phyloP scores from a whole-genome alignment of 129 eudicot genomes.

The Escallonia rubra region DNA sequence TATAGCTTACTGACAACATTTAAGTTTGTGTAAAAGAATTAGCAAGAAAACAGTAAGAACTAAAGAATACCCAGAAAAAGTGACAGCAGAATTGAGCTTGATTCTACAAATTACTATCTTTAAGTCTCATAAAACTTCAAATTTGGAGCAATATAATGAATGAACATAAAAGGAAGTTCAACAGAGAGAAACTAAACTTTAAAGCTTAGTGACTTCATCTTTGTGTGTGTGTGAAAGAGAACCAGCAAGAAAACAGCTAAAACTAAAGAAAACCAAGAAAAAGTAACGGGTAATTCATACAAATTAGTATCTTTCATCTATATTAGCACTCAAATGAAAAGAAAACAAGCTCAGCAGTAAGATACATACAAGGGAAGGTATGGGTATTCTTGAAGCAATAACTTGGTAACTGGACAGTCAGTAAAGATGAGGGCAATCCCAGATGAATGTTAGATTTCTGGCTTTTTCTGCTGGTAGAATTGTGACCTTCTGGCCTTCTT shows the following conservation, averaged over 20 bases:
- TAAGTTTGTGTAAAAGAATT: background rate
- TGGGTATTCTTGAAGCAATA: background rate
- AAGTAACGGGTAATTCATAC: too few relatives aligned
- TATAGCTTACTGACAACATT: too few relatives aligned
- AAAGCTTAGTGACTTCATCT: too few relatives aligned
- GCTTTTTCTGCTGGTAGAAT: background rate
- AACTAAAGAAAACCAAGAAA: too few relatives aligned
- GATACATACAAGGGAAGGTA: conserved; percentile 3
- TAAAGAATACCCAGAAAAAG: background rate
- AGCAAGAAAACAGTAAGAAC: background rate
- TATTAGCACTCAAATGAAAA: too few relatives aligned
- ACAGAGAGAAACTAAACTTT: background rate
- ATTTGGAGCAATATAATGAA: background rate
- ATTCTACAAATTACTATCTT: background rate
- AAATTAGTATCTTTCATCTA: too few relatives aligned
- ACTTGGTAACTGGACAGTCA: background rate
- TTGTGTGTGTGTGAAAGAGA: too few relatives aligned
- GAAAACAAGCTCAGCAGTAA: too few relatives aligned
- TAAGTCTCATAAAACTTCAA: too few relatives aligned
- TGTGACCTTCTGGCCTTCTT: background rate
- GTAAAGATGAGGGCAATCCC: background rate
- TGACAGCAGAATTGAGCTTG: background rate
- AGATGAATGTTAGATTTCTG: background rate
- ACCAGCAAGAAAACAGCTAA: too few relatives aligned
- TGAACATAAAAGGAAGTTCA: background rate